Conservation (phyloP, 345 rosid species). For the Anacardium occidentale region DNA sequence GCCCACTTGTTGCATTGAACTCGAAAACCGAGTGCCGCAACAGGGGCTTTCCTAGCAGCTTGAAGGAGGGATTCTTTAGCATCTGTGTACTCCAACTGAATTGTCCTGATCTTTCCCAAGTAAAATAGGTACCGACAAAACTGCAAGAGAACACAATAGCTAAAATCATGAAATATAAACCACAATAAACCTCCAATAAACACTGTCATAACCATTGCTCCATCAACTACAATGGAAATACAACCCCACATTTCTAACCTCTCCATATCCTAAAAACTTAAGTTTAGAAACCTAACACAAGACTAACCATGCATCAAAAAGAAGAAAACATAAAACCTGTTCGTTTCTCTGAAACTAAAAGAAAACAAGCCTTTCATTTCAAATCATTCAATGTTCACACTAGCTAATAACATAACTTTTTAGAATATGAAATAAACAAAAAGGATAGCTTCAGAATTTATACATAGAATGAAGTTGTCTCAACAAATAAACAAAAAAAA, state of each 20-base stretch:
- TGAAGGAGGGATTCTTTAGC: constrained; percentile 62
- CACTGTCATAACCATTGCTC: too few relatives aligned
- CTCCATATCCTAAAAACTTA: too few relatives aligned
- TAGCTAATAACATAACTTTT: neutral
- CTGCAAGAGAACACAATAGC: constrained; percentile 27
- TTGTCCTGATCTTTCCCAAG: constrained; percentile 59
- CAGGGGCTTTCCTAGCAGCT: constrained; percentile 58
- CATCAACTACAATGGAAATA: too few relatives aligned
- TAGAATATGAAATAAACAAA: neutral
- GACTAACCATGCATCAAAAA: too few relatives aligned
- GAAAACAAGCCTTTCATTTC: too few relatives aligned
- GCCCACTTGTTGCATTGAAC: constrained; percentile 63
- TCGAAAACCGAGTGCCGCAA: constrained; percentile 55
- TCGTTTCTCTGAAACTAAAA: too few relatives aligned
- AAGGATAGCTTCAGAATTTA: neutral
- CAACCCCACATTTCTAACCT: too few relatives aligned
- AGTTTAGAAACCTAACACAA: too few relatives aligned
- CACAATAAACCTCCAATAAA: too few relatives aligned
- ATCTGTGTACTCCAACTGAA: constrained; percentile 61
- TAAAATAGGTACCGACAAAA: constrained; percentile 58
- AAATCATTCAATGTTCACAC: too few relatives aligned
- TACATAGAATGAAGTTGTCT: neutral
- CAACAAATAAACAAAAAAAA: neutral
- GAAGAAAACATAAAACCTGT: too few relatives aligned
- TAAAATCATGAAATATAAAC: neutral